Evolutionary conservation across 768 basidiomycete genomes (phyloP), one percentile per base, ranked within the genome.

Genomic region (Udeniomyces megalosporus): DNA sequence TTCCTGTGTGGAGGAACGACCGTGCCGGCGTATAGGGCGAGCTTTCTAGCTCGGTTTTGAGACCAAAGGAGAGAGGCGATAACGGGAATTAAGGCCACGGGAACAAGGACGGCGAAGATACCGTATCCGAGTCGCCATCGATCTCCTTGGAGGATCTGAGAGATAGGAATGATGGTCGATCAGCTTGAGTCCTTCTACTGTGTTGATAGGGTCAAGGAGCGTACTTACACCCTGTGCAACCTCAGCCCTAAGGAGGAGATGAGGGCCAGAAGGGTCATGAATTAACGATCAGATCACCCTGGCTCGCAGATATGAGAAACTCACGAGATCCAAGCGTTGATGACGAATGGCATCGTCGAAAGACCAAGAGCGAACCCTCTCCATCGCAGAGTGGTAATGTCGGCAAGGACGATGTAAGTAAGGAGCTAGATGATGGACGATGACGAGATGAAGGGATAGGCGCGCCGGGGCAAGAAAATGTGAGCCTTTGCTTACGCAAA

Each of bases 111-210:
- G 29, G 26, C 49, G 11, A 51, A 31, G 15, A 44, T 45, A 31
- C 68, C 73, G 67, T 76, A 75, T 29, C 75, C 76, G 74, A 74
- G 76, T 69, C 74, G 67, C 75, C 75, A 74, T 17, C 52, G 49
- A 1, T 49, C 34, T 32, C 28, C 47, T 2, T 52, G 8, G 10
- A 42, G 8, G 38, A 42, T 42, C 38, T 42, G 38, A 8, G 38
- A 42, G 38, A 42, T 8, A 42, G 38, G 17, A 42, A 42, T 17
- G 10, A 42, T n/a, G n/a, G n/a, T n/a, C n/a, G n/a, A n/a, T n/a
- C n/a, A n/a, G n/a, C n/a, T n/a, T n/a, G n/a, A n/a, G n/a, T n/a
- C n/a, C n/a, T n/a, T n/a, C n/a, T n/a, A n/a, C n/a, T n/a, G n/a
- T n/a, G n/a, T n/a, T n/a, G n/a, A n/a, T n/a, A n/a, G n/a, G n/a